Conservation (phyloP, 73 alveolate genomes). For the Tetrahymena malaccensis region DNA sequence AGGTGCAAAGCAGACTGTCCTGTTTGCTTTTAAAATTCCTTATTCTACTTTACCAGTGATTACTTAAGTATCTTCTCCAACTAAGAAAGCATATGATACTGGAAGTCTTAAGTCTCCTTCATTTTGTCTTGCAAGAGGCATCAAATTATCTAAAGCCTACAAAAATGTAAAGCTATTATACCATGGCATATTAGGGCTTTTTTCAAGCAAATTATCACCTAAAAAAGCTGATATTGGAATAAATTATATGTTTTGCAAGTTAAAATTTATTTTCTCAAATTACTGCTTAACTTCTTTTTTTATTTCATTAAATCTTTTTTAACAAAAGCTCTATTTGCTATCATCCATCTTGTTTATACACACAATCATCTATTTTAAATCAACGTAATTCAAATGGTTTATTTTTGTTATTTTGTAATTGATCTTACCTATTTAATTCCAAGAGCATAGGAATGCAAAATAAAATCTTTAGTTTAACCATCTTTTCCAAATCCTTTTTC, state of each 20-base stretch:
- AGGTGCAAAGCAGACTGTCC: constrained; percentile 81
- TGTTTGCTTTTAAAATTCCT: constrained; percentile 87
- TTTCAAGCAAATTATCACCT: constrained; percentile 89
- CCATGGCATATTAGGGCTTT: constrained; percentile 86
- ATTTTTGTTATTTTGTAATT: not conserved
- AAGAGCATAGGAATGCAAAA: constrained; percentile 87
- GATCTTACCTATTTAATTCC: constrained; percentile 77
- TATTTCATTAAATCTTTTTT: constrained; percentile 85
- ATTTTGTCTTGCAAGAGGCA: constrained; percentile 80
- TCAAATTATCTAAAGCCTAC: constrained; percentile 83
- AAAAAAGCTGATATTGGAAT: constrained; percentile 90
- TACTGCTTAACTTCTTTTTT: constrained; percentile 66
- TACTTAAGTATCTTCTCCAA: constrained; percentile 87
- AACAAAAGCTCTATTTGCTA: constrained; percentile 55
- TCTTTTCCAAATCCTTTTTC: constrained; percentile 91
- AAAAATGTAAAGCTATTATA: constrained; percentile 91
- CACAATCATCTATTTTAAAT: constrained; percentile 41
- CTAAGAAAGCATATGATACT: constrained; percentile 79
- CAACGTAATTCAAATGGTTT: not conserved
- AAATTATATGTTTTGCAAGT: constrained; percentile 68
- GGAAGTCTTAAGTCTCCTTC: constrained; percentile 91
- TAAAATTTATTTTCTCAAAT: constrained; percentile 64
- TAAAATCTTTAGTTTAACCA: constrained; percentile 89
- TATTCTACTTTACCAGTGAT: constrained; percentile 95
- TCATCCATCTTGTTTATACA: constrained; percentile 93